phyloP scores from a whole-genome alignment of 352 stramenopile species.

The Globisporangium paroecandrum region DNA sequence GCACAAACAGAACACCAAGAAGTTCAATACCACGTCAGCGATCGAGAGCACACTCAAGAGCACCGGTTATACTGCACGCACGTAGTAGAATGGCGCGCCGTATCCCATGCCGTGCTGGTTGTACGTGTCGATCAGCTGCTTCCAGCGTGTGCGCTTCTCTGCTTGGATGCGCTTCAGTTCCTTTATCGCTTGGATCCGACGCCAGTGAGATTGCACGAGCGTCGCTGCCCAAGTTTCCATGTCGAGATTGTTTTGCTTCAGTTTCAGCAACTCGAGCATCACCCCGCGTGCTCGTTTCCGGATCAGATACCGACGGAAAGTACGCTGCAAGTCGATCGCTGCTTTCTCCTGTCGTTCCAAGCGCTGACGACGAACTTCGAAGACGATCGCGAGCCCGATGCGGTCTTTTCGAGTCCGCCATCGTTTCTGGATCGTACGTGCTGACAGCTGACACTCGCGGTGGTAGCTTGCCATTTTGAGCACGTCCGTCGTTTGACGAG shows the following conservation, averaged over 20 bases:
- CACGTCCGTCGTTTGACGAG: conserved; percentile 38
- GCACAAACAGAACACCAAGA: conserved; percentile 24
- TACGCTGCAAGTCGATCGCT: conserved; percentile 41
- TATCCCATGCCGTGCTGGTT: conserved; percentile 66
- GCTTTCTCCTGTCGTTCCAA: conserved; percentile 30
- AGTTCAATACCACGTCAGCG: conserved; percentile 4
- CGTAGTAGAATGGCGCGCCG: conserved; percentile 91
- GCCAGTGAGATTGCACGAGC: conserved; percentile 68
- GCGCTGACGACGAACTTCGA: conserved; percentile 31
- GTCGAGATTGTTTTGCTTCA: conserved; percentile 40
- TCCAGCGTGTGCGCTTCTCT: conserved; percentile 78
- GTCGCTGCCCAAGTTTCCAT: conserved; percentile 72
- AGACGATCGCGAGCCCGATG: conserved; percentile 35
- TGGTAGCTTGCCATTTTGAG: conserved; percentile 39
- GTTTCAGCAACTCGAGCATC: conserved; percentile 41
- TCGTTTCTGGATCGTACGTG: conserved; percentile 42
- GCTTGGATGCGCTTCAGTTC: conserved; percentile 33
- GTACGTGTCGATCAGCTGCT: conserved; percentile 87
- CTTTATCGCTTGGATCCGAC: conserved; percentile 34
- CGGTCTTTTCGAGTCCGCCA: conserved; percentile 50
- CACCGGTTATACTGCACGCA: conserved; percentile 21
- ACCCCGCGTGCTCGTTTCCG: conserved; percentile 39
- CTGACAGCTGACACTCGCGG: conserved; percentile 32
- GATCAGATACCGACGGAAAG: conserved; percentile 41
- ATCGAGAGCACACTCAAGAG: background rate